Conservation (phyloP, 441 rosid species). For the Macaranga tanarius region DNA sequence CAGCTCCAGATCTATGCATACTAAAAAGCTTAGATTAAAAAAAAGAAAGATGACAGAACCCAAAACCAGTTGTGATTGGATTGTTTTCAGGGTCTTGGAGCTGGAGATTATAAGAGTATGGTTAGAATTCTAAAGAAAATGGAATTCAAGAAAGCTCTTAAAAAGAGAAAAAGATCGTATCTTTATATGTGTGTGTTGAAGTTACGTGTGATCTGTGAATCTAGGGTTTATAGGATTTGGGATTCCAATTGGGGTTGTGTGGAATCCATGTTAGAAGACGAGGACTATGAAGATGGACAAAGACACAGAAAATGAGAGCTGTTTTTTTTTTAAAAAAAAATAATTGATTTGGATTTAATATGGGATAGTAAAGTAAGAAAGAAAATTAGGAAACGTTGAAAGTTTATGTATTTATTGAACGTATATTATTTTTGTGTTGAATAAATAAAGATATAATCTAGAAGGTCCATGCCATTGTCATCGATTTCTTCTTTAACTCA, state of each 20-base stretch:
- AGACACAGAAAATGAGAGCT: neutral
- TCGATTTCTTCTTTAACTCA: too few species aligned
- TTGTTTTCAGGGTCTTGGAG: neutral
- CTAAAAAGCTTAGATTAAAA: slow-evolving; percentile 16
- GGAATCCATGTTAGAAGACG: slow-evolving; percentile 31
- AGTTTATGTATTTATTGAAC: too few species aligned
- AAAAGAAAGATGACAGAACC: neutral
- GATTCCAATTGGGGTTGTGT: slow-evolving; percentile 19
- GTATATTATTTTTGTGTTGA: too few species aligned
- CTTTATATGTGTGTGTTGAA: neutral
- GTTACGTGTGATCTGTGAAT: slow-evolving; percentile 20
- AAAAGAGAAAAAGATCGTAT: neutral
- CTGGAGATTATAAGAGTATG: neutral
- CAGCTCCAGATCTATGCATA: slow-evolving; percentile 88
- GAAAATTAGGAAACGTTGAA: too few species aligned
- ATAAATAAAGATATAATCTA: too few species aligned
- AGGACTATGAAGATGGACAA: neutral
- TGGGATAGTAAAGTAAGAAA: too few species aligned
- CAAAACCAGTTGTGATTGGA: neutral
- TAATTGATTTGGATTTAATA: neutral
- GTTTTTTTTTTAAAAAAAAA: neutral
- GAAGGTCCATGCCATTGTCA: too few species aligned
- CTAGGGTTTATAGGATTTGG: slow-evolving; percentile 36
- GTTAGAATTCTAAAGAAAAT: neutral
- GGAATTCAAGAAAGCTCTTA: neutral